Evolutionary conservation across 768 basidiomycete genomes (phyloP).

Genomic region (Phylloporus scabripes): DNA sequence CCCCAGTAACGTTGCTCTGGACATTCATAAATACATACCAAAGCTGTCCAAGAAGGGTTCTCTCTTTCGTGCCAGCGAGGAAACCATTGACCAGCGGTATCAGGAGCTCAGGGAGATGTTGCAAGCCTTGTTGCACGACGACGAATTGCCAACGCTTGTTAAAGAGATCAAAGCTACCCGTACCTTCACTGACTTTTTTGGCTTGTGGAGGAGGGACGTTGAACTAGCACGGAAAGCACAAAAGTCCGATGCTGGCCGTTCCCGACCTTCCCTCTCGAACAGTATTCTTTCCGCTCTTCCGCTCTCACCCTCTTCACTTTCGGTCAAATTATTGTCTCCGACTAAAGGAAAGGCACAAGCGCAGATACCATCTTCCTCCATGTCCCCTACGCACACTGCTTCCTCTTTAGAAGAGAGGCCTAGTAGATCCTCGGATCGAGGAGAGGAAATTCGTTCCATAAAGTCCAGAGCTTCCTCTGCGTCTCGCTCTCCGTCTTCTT

Average conservation of each 20-base stretch:
- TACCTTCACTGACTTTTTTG: conserved; percentile 71
- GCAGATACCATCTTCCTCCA: neutral
- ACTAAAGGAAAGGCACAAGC: conserved; percentile 14
- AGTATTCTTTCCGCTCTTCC: conserved; percentile 58
- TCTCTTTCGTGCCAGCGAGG: conserved; percentile 65
- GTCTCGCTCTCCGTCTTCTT: conserved; percentile 25
- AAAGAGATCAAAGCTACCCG: conserved; percentile 56
- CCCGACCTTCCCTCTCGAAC: conserved; percentile 44
- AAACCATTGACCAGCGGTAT: conserved; percentile 58
- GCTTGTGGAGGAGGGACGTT: conserved; percentile 67
- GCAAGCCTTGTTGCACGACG: conserved; percentile 50
- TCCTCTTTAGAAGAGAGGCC: conserved; percentile 23
- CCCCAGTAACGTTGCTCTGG: conserved; percentile 63
- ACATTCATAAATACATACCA: conserved; percentile 64
- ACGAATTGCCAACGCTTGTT: conserved; percentile 60
- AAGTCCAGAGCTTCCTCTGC: conserved; percentile 22
- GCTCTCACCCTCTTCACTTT: conserved; percentile 21
- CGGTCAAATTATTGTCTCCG: conserved; percentile 4
- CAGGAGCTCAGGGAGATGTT: conserved; percentile 57
- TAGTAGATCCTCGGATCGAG: conserved; percentile 5
- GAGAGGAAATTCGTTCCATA: conserved; percentile 1
- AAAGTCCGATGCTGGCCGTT: conserved; percentile 18
- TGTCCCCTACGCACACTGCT: conserved; percentile 14
- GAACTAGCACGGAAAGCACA: conserved; percentile 48
- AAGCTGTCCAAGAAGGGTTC: conserved; percentile 65